Conservation (phyloP, 768 basidiomycete species). For the Leccinum imitatum region DNA sequence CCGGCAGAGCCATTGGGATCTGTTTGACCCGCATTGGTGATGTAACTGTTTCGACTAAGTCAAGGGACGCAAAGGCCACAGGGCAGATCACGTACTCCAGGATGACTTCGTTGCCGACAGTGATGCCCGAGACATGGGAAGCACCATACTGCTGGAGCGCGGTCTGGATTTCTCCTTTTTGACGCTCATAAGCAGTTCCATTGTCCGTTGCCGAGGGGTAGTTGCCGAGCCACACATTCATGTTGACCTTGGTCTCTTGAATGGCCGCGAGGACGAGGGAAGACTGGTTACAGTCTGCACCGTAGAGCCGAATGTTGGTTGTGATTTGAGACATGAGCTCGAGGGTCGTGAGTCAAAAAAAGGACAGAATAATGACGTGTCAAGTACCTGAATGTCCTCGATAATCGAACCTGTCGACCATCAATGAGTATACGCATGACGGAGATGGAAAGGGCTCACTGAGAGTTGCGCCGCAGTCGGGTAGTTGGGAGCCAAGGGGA, state of each 20-base stretch:
- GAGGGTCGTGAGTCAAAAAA: slow-evolving; percentile 9
- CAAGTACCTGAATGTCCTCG: slow-evolving; percentile 64
- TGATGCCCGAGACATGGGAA: slow-evolving; percentile 73
- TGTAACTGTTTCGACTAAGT: slow-evolving; percentile 44
- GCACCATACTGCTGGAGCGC: slow-evolving; percentile 79
- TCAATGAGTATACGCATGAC: slow-evolving; percentile 1
- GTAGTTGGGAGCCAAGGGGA: slow-evolving; percentile 69
- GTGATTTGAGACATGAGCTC: slow-evolving; percentile 87
- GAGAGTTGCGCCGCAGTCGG: slow-evolving; percentile 59
- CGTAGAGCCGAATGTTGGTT: slow-evolving; percentile 77
- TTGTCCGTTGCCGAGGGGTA: slow-evolving; percentile 65
- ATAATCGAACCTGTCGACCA: slow-evolving; percentile 50
- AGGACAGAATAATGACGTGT: not conserved
- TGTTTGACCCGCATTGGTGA: slow-evolving; percentile 47
- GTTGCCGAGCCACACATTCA: slow-evolving; percentile 77
- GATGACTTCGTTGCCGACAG: slow-evolving; percentile 92
- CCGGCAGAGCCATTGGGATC: slow-evolving; percentile 61
- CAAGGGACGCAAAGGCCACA: slow-evolving; percentile 1
- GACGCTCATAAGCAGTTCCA: slow-evolving; percentile 67
- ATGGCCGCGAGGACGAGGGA: slow-evolving; percentile 87
- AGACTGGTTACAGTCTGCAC: slow-evolving; percentile 83
- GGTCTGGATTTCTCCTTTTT: slow-evolving; percentile 61
- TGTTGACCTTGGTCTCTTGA: slow-evolving; percentile 81
- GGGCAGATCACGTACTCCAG: slow-evolving; percentile 52
- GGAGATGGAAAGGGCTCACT: slow-evolving; percentile 24